Base-by-base conservation (phyloP, 768 basidiomycete genomes). In the Pleurotus tuoliensis region DNA sequence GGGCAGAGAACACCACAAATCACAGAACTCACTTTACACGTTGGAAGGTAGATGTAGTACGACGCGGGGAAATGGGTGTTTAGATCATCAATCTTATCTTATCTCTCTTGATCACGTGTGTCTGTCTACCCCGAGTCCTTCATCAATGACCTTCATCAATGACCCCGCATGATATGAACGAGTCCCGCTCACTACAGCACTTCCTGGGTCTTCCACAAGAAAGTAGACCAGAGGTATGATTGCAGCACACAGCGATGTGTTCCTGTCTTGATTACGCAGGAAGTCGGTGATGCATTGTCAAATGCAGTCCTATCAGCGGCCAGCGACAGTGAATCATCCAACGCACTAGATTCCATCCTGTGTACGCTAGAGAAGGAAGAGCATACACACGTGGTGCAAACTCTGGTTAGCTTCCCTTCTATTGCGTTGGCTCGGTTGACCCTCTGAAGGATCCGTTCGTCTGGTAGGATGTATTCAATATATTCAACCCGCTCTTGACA, bases 381-480 rank as follows among this genome's bases (percentile, higher is more conserved):
- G 11, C 3, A 44, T 44, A 44, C 5, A n/a, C 1, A 7, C 9
- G 9, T 9, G 30, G 30, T 34, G 4, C n/a, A 44, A 9, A 16
- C 41, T 44, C 41, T 44, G n/a, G 41, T 44, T 15, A n/a, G 41
- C 4, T 16, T 16, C 5, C 15, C 15, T n/a, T 7, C 13, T 15
- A 3, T 22, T 44, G 11, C 15, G 6, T 7, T 44, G 8, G n/a
- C 20, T n/a, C 20, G 41, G 16, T 44, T 44, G 41, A 16, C 8
- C n/a, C 20, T 44, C 9, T 44, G 13, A 44, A 2, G 41, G 9
- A n/a, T 2, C 13, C n/a, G 16, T 45, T 61, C 56, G 11, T 34
- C 30, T 34, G 30, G 30, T 57, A 81, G 80, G 78, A 80, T 64
- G 73, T 79, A 2, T 64, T 83, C 55, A 68, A 75, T 54, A 61